A percentile compares a stretch with the other conserved stretches of the same genome.
phyloP scores from a whole-genome alignment of 129 eudicot species.

The Heracleum sosnowskyi region DNA sequence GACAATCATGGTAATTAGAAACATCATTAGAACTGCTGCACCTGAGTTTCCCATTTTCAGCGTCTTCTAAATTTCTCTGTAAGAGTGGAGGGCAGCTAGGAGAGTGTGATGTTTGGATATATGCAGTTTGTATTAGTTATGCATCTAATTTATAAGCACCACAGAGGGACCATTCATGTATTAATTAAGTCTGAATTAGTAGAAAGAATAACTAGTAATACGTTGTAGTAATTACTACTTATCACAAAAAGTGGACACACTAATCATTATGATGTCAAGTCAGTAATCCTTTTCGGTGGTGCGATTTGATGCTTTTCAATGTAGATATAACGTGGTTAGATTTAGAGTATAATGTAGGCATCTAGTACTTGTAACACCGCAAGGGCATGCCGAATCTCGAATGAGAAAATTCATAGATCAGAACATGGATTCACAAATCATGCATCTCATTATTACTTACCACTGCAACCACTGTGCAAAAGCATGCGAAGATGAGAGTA shows the following conservation, averaged over 20 bases:
- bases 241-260: not conserved
- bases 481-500: not conserved
- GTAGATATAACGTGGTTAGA: not conserved
- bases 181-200: not conserved
- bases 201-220: not conserved
- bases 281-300: slow-evolving; percentile 6
- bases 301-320: not conserved
- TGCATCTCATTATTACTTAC: not conserved
- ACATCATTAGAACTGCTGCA: not conserved
- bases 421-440: not conserved
- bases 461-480: not conserved
- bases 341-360: not conserved
- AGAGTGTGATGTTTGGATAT: not conserved
- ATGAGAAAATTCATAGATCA: no score
- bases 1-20: slow-evolving; percentile 7
- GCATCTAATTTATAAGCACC: not conserved
- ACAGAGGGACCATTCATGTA: not conserved
- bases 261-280: not conserved
- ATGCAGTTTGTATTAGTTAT: not conserved
- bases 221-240: not conserved
- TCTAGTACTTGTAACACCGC: not conserved
- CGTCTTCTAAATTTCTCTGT: not conserved
- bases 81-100: not conserved
- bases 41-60: not conserved
- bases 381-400: not conserved